Conservation (phyloP, 208 protist species). For the Trypanosoma rangeli region DNA sequence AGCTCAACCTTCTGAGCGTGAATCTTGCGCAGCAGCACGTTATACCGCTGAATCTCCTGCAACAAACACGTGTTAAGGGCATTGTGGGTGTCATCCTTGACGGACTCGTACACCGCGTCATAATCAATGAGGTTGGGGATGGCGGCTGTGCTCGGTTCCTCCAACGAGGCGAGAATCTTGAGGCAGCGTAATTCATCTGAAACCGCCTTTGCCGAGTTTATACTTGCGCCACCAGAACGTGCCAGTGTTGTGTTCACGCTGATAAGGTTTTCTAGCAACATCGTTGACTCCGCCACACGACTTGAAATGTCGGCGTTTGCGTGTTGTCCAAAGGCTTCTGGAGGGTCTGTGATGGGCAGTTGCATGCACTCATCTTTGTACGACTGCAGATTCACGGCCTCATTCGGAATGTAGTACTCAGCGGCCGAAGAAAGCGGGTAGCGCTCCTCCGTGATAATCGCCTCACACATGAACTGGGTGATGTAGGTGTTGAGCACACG, state of each 20-base stretch:
- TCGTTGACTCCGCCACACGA: conserved; percentile 92
- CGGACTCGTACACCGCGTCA: conserved; percentile 87
- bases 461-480: conserved; percentile 92
- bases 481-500: conserved; percentile 97
- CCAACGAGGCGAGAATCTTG: conserved; percentile 85
- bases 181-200: conserved; percentile 87
- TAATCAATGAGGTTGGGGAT: conserved; percentile 88
- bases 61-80: conserved; percentile 97
- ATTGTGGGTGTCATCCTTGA: conserved; percentile 86
- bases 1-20: conserved; percentile 91
- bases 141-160: conserved; percentile 81
- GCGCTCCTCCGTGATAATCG: conserved; percentile 71
- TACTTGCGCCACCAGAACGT: conserved; percentile 50
- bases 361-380: conserved; percentile 94
- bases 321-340: conserved; percentile 98
- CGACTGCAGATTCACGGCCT: conserved; percentile 90
- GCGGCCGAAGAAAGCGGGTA: conserved; percentile 84
- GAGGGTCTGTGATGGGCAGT: conserved; percentile 94
- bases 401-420: conserved; percentile 89
- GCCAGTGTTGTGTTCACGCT: conserved; percentile 77
- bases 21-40: conserved; percentile 92
- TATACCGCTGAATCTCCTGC: conserved; percentile 98
- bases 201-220: conserved; percentile 30
- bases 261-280: conserved; percentile 95
- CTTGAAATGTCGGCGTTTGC: conserved; percentile 98